phyloP scores from a whole-genome alignment of 805 yeast species.

The Cyberlindnera americana region DNA sequence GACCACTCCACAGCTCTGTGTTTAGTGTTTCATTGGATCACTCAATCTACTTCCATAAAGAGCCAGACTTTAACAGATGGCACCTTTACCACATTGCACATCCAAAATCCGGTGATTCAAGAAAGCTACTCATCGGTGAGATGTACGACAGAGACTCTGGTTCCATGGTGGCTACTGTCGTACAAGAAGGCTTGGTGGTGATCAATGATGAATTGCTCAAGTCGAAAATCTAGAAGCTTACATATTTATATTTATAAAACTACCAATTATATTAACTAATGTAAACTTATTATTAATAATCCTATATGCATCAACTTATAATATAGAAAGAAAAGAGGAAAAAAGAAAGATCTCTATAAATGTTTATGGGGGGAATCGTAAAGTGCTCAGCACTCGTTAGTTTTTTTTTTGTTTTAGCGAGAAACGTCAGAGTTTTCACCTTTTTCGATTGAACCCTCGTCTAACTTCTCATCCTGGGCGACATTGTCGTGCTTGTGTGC shows the following conservation, averaged over 20 bases:
- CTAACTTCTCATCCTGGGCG: neutral
- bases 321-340: no score
- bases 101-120: slow-evolving; percentile 46
- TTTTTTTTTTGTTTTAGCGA: slow-evolving; percentile 2
- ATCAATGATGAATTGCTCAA: slow-evolving; percentile 19
- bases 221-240: slow-evolving; percentile 2
- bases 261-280: neutral
- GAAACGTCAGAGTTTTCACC: slow-evolving; percentile 8
- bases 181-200: slow-evolving; percentile 61
- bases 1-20: slow-evolving; percentile 42
- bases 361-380: neutral
- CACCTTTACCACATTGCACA: slow-evolving; percentile 46
- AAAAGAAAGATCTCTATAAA: no score
- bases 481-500: neutral
- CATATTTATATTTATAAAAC: neutral
- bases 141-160: slow-evolving; percentile 38
- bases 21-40: slow-evolving; percentile 66
- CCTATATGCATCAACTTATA: neutral
- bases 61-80: slow-evolving; percentile 48
- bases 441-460: slow-evolving; percentile 4
- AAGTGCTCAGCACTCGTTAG: neutral
- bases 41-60: slow-evolving; percentile 59
- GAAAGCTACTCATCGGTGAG: slow-evolving; percentile 57
- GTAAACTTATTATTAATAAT: neutral
- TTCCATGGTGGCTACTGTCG: slow-evolving; percentile 52